These are phyloP conservation scores for Metschnikowia drakensbergensis DNA, from an alignment of 805 yeast genomes.

Conservation along the genomic window DNA sequence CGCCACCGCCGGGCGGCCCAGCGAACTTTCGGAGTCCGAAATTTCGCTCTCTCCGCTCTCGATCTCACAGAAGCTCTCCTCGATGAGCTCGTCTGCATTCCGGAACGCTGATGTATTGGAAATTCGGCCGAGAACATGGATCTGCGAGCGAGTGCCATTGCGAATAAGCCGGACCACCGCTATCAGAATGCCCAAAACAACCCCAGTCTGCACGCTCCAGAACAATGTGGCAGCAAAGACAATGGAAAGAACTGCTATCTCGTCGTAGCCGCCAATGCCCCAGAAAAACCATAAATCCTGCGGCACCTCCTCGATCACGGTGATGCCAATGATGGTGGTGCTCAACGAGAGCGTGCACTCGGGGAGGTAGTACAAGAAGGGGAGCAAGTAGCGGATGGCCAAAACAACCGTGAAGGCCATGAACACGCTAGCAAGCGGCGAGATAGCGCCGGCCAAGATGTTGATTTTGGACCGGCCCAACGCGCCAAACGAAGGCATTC, in stretches of 20 bases:
- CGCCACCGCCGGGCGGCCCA: constrained; percentile 15
- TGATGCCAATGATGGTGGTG: constrained; percentile 45
- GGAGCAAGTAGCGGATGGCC: constrained; percentile 25
- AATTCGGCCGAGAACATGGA: constrained; percentile 42
- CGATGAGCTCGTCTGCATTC: constrained; percentile 64
- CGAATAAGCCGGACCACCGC: constrained; percentile 35
- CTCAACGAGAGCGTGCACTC: constrained; percentile 34
- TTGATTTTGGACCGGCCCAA: constrained; percentile 32
- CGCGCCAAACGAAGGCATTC: constrained; percentile 35
- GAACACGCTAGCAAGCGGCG: constrained; percentile 38
- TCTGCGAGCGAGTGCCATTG: constrained; percentile 40
- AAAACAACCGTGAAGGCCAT: constrained; percentile 28
- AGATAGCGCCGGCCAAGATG: constrained; percentile 43
- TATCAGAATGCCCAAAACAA: constrained; percentile 31
- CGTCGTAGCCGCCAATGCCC: constrained; percentile 23
- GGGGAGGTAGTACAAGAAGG: constrained; percentile 25
- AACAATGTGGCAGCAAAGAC: constrained; percentile 27
- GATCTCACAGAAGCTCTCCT: constrained; percentile 25
- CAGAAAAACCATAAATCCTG: constrained; percentile 25
- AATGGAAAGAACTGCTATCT: constrained; percentile 19
- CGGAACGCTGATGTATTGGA: constrained; percentile 52
- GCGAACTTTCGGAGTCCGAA: not conserved
- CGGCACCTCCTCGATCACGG: constrained; percentile 53
- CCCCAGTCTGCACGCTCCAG: constrained; percentile 40
- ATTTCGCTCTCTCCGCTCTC: not conserved